phyloP scores from a whole-genome alignment of 768 basidiomycete species.

The Calvatia gigantea region DNA sequence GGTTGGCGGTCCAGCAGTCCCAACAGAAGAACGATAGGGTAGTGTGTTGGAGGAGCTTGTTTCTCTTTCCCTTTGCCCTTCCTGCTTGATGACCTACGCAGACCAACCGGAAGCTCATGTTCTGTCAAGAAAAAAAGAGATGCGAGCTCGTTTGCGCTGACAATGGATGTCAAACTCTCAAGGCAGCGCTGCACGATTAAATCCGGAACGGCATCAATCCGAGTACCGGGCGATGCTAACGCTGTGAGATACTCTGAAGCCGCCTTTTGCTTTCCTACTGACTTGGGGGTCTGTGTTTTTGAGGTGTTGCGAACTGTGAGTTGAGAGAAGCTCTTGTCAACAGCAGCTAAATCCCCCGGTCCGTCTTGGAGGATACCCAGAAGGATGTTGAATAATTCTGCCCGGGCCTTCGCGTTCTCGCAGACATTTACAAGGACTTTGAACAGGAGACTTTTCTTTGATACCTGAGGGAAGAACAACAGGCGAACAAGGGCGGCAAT shows the following conservation, averaged over 20 bases:
- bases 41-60: conserved; percentile 74
- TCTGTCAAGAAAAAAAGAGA: conserved; percentile 95
- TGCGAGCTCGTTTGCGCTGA: conserved; percentile 77
- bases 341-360: conserved; percentile 84
- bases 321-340: conserved; percentile 92
- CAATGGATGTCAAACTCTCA: conserved; percentile 87
- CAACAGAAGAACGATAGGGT: conserved; percentile 87
- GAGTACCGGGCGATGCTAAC: conserved; percentile 46
- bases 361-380: conserved; percentile 95
- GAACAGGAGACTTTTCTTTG: conserved; percentile 81
- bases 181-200: conserved; percentile 92
- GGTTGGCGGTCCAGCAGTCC: conserved; percentile 84
- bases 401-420: conserved; percentile 89
- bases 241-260: conserved; percentile 48
- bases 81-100: conserved; percentile 64
- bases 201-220: conserved; percentile 84
- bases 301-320: conserved; percentile 66
- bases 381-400: conserved; percentile 90
- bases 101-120: conserved; percentile 82
- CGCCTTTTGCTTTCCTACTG: conserved; percentile 68
- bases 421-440: conserved; percentile 92
- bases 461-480: conserved; percentile 93
- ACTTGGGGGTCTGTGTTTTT: conserved; percentile 51
- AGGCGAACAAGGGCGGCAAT: conserved; percentile 88
- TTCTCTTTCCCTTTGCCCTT: conserved; percentile 98